phyloP scores from a whole-genome alignment of 169 alveolate genomes.

The Plasmodium cynomolgi region DNA sequence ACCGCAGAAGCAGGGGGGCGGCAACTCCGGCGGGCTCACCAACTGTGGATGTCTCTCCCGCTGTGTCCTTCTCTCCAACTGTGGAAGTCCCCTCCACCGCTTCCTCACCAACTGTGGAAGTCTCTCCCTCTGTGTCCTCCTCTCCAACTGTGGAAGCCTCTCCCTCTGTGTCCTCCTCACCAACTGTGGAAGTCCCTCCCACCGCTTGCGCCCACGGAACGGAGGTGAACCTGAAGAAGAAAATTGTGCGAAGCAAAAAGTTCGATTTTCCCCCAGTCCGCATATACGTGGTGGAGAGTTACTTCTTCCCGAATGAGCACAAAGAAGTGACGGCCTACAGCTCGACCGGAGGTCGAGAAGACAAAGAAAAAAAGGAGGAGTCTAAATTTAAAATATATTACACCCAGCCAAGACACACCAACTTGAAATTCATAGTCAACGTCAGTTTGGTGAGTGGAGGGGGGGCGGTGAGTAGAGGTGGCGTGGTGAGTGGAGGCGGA shows the following conservation, averaged over 20 bases:
- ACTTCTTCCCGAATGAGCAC: slow-evolving; percentile 35
- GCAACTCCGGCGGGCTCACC: background rate
- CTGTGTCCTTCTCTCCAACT: background rate
- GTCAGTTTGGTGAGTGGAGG: slow-evolving; percentile 7
- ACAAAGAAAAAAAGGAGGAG: background rate
- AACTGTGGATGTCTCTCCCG: background rate
- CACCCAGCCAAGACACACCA: slow-evolving; percentile 52
- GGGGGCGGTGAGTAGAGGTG: background rate
- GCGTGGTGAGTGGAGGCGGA: background rate
- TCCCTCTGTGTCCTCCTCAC: background rate
- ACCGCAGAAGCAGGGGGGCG: slow-evolving; percentile 17
- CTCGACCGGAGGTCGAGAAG: background rate
- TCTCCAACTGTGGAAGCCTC: background rate
- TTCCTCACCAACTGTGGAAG: background rate
- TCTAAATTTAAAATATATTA: slow-evolving; percentile 57
- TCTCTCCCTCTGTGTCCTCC: background rate
- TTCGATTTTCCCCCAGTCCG: slow-evolving; percentile 25
- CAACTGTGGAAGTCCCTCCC: too few species aligned
- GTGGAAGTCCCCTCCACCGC: background rate
- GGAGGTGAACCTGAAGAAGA: slow-evolving; percentile 38
- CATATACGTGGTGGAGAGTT: slow-evolving; percentile 60
- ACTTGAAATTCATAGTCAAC: slow-evolving; percentile 56
- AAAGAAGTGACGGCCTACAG: slow-evolving; percentile 55
- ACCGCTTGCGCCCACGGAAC: background rate
- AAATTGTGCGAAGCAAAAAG: slow-evolving; percentile 40